phyloP scores from a whole-genome alignment of 768 basidiomycete species.

The Rhodotorula sphaerocarpa region DNA sequence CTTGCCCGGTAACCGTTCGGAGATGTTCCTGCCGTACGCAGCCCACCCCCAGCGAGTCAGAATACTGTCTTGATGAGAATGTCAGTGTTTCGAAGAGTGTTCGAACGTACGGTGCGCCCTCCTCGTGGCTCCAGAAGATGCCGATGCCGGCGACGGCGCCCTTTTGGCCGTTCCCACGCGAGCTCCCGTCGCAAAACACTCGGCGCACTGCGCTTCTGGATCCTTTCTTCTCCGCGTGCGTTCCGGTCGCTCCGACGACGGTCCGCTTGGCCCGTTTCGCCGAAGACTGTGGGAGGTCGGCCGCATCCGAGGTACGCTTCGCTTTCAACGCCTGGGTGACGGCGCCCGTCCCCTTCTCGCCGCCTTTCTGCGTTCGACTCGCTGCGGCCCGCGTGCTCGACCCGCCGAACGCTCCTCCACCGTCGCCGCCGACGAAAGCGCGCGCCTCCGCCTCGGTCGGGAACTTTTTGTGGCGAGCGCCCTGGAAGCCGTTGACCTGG shows the following conservation, averaged over 20 bases:
- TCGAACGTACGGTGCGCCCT: slow-evolving; percentile 4
- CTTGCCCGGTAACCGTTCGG: slow-evolving; percentile 26
- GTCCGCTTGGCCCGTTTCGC: slow-evolving; percentile 2
- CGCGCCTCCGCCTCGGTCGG: slow-evolving; percentile 53
- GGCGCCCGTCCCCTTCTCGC: neutral
- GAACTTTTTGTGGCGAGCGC: slow-evolving; percentile 65
- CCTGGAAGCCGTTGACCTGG: slow-evolving; percentile 59
- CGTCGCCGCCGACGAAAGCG: slow-evolving; percentile 46
- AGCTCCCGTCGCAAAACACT: slow-evolving; percentile 83
- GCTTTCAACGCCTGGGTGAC: neutral
- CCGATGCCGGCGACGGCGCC: slow-evolving; percentile 71
- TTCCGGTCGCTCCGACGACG: neutral
- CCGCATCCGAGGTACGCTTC: neutral
- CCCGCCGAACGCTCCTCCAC: neutral
- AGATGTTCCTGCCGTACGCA: slow-evolving; percentile 20
- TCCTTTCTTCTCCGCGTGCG: slow-evolving; percentile 5
- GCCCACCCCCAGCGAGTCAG: no score
- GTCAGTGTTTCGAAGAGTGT: no score
- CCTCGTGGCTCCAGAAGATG: slow-evolving; percentile 67
- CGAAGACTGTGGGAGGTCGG: neutral
- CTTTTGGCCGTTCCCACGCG: slow-evolving; percentile 65
- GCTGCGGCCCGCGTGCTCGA: neutral
- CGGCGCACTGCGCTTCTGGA: slow-evolving; percentile 42
- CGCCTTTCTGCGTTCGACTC: neutral
- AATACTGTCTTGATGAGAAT: no score